Conservation (phyloP, 1,139 yeast species). For the Meyerozyma elateridarum region DNA sequence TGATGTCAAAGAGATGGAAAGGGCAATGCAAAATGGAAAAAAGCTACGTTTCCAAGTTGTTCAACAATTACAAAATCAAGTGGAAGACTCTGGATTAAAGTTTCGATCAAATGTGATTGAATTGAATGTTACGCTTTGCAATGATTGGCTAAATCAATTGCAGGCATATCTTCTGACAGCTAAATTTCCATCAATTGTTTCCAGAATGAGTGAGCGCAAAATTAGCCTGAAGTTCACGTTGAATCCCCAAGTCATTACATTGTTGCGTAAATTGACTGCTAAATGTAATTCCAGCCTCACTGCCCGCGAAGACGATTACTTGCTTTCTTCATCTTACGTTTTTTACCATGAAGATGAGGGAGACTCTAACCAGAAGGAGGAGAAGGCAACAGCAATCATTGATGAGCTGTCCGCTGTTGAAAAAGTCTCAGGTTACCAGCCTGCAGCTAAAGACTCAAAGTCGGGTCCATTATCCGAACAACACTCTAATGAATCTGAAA, state of each 20-base stretch:
- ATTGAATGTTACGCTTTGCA: conserved; percentile 19
- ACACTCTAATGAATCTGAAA: no score
- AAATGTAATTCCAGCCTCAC: conserved; percentile 33
- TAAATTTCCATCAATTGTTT: neutral
- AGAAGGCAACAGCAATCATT: neutral
- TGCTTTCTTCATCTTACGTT: conserved; percentile 24
- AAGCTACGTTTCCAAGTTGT: conserved; percentile 20
- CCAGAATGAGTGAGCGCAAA: neutral
- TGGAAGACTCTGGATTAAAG: conserved; percentile 24
- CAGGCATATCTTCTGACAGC: neutral
- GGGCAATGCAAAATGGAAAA: conserved; percentile 4
- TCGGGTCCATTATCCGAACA: no score
- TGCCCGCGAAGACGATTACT: conserved; percentile 36
- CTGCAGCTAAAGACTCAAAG: no score
- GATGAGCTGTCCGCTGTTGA: no score
- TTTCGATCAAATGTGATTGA: conserved; percentile 17
- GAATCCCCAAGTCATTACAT: conserved; percentile 19
- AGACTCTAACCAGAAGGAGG: conserved; percentile 11
- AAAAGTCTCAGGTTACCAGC: no score
- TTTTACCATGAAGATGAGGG: conserved; percentile 9
- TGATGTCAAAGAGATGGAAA: conserved; percentile 16
- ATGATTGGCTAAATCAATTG: conserved; percentile 37
- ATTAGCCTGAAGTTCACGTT: conserved; percentile 17
- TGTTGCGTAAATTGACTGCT: conserved; percentile 25
- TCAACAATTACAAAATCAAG: conserved; percentile 19